A percentile compares a stretch with the other conserved stretches of the same genome.
Evolutionary conservation across 768 basidiomycete species (phyloP).

Genomic region (Gloeophyllum trabeum): DNA sequence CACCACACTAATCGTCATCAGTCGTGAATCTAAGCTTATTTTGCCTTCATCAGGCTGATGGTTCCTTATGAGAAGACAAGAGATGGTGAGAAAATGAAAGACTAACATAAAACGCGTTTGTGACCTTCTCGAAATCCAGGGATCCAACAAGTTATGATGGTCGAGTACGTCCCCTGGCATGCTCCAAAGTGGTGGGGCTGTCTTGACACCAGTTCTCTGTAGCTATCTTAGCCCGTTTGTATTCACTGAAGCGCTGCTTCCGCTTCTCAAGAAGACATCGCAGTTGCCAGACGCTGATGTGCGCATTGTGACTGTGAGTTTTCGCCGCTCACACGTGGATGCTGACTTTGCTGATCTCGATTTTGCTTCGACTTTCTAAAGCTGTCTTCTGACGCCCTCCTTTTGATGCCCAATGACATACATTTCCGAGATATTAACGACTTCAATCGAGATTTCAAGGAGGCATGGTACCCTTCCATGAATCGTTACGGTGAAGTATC

Average conservation of each 20-base stretch:
- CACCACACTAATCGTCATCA: background rate
- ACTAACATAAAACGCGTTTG: too few relatives aligned
- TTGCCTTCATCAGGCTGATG: too few relatives aligned
- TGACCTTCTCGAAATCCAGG: slow-evolving; percentile 14
- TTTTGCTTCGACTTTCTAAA: too few relatives aligned
- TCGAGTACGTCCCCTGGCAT: slow-evolving; percentile 28
- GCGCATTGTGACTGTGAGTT: slow-evolving; percentile 43
- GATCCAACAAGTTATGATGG: slow-evolving; percentile 24
- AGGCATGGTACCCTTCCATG: slow-evolving; percentile 8
- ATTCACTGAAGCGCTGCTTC: slow-evolving; percentile 42
- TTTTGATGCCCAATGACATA: slow-evolving; percentile 9
- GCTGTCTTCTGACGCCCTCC: slow-evolving; percentile 10
- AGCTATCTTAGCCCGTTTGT: slow-evolving; percentile 44
- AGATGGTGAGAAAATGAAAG: slow-evolving; percentile 18
- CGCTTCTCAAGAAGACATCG: slow-evolving; percentile 39
- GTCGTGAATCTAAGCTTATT: background rate
- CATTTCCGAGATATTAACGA: slow-evolving; percentile 21
- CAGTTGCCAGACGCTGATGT: slow-evolving; percentile 38
- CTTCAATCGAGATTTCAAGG: slow-evolving; percentile 24
- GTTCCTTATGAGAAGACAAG: slow-evolving; percentile 10
- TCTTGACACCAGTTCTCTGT: slow-evolving; percentile 14
- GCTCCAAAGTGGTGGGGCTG: background rate
- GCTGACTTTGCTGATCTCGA: background rate
- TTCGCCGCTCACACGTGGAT: background rate
- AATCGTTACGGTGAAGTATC: slow-evolving; percentile 18